These are phyloP conservation scores for Coffea humblotiana DNA, from an alignment of 305 asterid species.

Conservation along the genomic window DNA sequence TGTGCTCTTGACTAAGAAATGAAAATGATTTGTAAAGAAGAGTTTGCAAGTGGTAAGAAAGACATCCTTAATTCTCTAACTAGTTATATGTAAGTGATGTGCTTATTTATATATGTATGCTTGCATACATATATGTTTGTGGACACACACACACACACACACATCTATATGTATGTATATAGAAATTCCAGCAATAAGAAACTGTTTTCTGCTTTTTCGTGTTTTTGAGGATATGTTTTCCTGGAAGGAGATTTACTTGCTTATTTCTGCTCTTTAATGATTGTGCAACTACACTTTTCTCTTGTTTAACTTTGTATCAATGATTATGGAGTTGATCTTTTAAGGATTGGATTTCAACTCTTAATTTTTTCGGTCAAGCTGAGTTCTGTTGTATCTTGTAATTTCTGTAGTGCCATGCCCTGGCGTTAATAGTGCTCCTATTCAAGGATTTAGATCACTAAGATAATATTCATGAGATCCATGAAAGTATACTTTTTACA, in stretches of 20 bases:
- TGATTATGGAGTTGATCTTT: background rate
- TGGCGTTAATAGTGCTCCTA: no score
- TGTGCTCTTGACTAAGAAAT: background rate
- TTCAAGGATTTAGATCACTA: background rate
- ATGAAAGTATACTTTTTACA: background rate
- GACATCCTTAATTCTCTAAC: no score
- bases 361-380: background rate
- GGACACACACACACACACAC: no score
- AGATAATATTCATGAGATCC: background rate
- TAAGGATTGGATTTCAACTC: background rate
- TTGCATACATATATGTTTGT: no score
- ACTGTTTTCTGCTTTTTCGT: background rate
- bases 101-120: no score
- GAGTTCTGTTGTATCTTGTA: background rate
- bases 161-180: no score
- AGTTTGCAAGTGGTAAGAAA: no score
- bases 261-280: background rate
- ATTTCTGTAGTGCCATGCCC: background rate
- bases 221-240: background rate
- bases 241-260: background rate
- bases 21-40: background rate
- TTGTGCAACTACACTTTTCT: background rate
- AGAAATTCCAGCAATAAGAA: no score
- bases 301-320: background rate
- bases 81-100: no score